Conservation (phyloP, 176 grass and related monocot genomes). For the Lolium multiflorum region DNA sequence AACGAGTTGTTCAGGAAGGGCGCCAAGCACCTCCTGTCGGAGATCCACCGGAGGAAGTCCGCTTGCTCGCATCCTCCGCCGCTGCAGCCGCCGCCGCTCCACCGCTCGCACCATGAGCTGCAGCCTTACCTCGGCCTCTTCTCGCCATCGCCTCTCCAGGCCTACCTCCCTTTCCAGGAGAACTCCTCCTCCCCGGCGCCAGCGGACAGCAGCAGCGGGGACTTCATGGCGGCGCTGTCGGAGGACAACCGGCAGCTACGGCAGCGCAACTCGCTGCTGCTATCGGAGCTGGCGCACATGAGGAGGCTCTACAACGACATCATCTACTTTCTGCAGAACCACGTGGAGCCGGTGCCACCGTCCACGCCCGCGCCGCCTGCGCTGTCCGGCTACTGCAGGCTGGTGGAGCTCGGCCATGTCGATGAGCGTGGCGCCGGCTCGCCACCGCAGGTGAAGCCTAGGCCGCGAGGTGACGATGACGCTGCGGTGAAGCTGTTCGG, state of each 20-base stretch:
- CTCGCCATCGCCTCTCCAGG: slow-evolving; percentile 15
- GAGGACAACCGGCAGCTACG: slow-evolving; percentile 90
- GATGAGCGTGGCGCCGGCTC: slow-evolving; percentile 18
- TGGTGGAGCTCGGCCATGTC: slow-evolving; percentile 55
- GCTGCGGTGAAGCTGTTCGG: slow-evolving; percentile 86
- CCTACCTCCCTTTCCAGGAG: slow-evolving; percentile 42
- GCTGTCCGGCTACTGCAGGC: slow-evolving; percentile 38
- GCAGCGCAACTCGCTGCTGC: slow-evolving; percentile 78
- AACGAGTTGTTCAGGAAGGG: slow-evolving; percentile 98
- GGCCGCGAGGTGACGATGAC: not conserved
- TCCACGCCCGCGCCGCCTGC: not conserved
- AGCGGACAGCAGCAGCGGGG: slow-evolving; percentile 18
- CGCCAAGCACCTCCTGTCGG: slow-evolving; percentile 81
- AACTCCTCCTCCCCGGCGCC: slow-evolving; percentile 4
- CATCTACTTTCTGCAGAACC: slow-evolving; percentile 92
- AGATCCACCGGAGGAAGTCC: slow-evolving; percentile 87
- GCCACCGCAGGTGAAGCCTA: not conserved
- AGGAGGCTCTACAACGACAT: slow-evolving; percentile 98
- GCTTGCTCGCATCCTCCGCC: slow-evolving; percentile 50
- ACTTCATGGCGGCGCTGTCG: slow-evolving; percentile 75
- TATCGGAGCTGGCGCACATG: slow-evolving; percentile 90
- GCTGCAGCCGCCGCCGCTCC: slow-evolving; percentile 28
- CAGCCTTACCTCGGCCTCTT: slow-evolving; percentile 45
- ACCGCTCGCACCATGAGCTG: slow-evolving; percentile 20
- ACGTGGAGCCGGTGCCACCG: slow-evolving; percentile 29